These are phyloP conservation scores for Dendrobium nobile DNA, from an alignment of 106 monocot species.

Conservation along the genomic window DNA sequence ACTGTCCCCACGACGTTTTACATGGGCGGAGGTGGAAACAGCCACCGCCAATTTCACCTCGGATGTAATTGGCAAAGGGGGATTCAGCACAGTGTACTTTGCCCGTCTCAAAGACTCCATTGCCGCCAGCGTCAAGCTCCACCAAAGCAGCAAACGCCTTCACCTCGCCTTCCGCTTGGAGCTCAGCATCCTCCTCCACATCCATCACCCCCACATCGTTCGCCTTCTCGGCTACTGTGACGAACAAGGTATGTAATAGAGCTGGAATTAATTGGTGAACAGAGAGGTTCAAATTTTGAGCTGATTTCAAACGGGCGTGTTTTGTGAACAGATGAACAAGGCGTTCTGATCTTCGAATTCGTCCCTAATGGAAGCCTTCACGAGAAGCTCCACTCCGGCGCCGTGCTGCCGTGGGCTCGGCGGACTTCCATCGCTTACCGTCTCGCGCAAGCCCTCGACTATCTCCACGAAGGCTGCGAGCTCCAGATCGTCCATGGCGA, in stretches of 20 bases:
- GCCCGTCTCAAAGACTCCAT: slow-evolving; percentile 8
- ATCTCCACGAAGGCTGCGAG: slow-evolving; percentile 65
- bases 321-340: slow-evolving; percentile 10
- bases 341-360: slow-evolving; percentile 59
- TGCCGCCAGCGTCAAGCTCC: slow-evolving; percentile 52
- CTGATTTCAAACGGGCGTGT: background rate
- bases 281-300: too few species aligned
- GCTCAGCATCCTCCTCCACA: slow-evolving; percentile 47
- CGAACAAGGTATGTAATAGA: slow-evolving; percentile 37
- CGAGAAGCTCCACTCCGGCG: slow-evolving; percentile 44
- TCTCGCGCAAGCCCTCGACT: slow-evolving; percentile 43
- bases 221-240: slow-evolving; percentile 68
- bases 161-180: slow-evolving; percentile 58
- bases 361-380: slow-evolving; percentile 66
- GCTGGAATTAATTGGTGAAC: background rate
- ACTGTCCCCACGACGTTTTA: background rate
- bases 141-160: slow-evolving; percentile 48
- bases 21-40: background rate
- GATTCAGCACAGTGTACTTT: slow-evolving; percentile 48
- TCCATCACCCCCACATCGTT: slow-evolving; percentile 57
- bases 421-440: slow-evolving; percentile 36
- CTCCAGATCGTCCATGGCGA: slow-evolving; percentile 68
- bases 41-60: slow-evolving; percentile 12
- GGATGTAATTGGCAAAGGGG: slow-evolving; percentile 41
- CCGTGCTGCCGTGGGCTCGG: slow-evolving; percentile 42